Evolutionary conservation across 202 grass and related monocot genomes (phyloP), one percentile per base, ranked within the genome.

Genomic region (Zoysia matrella): DNA sequence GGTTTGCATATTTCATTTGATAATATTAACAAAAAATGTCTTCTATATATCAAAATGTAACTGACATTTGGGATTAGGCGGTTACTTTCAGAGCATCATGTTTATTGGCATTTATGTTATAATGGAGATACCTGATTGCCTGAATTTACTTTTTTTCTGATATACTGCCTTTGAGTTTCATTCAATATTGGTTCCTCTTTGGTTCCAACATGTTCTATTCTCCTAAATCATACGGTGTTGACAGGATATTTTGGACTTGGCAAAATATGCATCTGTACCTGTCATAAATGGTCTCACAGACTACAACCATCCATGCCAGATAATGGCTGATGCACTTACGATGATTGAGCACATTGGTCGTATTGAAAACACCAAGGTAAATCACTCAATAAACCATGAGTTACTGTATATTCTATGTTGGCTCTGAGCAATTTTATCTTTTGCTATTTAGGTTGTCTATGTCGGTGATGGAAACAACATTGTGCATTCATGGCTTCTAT

Each of bases 271-370:
- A 76, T 4, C 93, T 68, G 96, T 96, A 54, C 91, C 96, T 81
- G 85, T 99, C 71, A 81, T 99, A 87, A 99, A 99, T 73, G 96
- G 93, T 30, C 80, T 99, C 47, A 99, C 91, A 0, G 96, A 99
- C 72, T 99, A 96, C 69, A 99, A 99, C 83, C 96, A 96, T 83
- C 96, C 96, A 60, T 99, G 96, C 63, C 96, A 99, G 74, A 99
- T 99, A 90, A 99, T 99, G 96, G 96, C 96, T 7, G 96, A 99
- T 90, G 96, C 96, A 30, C 92, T 99, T 51, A 96, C 93, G 71
- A 99, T 96, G 84, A 57, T 94, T 68, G 96, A 99, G 80, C 89
- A 99, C 65, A 87, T 96, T 81, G 93, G 93, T 42, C 87, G 55
- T 52, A 65, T 99, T 52, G 96, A 96, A 84, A 89, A 92, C 71